Evolutionary conservation across 164 flowering plant genomes (phyloP).

Genomic region (Platanus orientalis): DNA sequence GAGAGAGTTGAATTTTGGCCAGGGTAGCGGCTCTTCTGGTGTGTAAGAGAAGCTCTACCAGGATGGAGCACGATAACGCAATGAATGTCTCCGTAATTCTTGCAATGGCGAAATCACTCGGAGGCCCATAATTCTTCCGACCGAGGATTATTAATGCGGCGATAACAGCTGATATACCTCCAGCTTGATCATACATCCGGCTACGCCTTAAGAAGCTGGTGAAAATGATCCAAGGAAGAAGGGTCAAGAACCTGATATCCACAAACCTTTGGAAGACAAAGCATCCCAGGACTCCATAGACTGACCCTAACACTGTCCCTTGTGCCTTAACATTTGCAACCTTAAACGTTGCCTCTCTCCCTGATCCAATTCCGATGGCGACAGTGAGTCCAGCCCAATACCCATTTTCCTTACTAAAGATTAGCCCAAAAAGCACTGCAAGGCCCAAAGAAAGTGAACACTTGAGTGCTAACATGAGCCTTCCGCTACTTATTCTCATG

Average conservation of each 20-base stretch:
- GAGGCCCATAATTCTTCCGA: constrained; percentile 53
- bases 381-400: constrained; percentile 79
- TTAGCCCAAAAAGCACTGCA: constrained; percentile 59
- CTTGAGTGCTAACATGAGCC: constrained; percentile 56
- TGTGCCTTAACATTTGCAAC: constrained; percentile 74
- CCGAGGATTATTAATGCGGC: constrained; percentile 79
- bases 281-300: constrained; percentile 76
- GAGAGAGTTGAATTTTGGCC: constrained; percentile 51
- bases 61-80: constrained; percentile 56
- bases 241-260: constrained; percentile 49
- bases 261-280: constrained; percentile 41
- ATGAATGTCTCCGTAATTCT: constrained; percentile 75
- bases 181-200: constrained; percentile 77
- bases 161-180: constrained; percentile 66
- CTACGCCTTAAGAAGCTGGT: constrained; percentile 56
- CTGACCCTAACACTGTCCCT: constrained; percentile 79
- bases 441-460: constrained; percentile 69
- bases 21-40: constrained; percentile 71
- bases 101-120: constrained; percentile 74
- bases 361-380: constrained; percentile 52
- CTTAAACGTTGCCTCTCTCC: constrained; percentile 69
- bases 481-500: constrained; percentile 19
- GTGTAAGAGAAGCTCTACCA: constrained; percentile 60
- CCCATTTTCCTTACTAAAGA: constrained; percentile 62
- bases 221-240: constrained; percentile 86